Evolutionary conservation across 495 filamentous ascomycete genomes (phyloP), one percentile per base, ranked within the genome.

Genomic region (Annulohypoxylon nitens): DNA sequence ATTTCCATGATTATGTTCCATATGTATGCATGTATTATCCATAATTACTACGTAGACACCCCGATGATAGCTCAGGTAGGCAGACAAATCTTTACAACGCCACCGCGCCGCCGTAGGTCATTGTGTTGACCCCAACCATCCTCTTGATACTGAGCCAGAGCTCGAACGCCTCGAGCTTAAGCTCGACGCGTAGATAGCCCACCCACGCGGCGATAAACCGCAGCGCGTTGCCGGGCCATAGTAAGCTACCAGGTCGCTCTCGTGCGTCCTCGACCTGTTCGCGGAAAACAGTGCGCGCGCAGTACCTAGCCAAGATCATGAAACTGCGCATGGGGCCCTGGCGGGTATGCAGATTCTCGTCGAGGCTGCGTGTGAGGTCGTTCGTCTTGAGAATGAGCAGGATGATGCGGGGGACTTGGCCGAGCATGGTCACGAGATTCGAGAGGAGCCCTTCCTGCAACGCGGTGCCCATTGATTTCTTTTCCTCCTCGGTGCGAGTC

Each of bases 381-480:
- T 99, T 99, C 1, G 97, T 99, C 82, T 99, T 99, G 61, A 99
- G 86, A 73, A 99, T 98, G 4, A 99, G 84, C 14, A 99, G 86
- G 43, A 99, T 97, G 64, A 98, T 92, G 11, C 93, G 84, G 4
- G 97, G 97, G 2, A 99, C 94, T 71, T 93, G 89, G 34, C 93
- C 92, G 8, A 99, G 86, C 74, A 99, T 83, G 65, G 95, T 92
- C 9, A 99, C 92, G 9, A 99, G 83, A 61, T 97, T 90, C 64
- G 90, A 91, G 39, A 99, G 82, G 82, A 98, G 88, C 10, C 96
- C 97, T 59, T 97, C 93, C 14, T 92, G 91, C 64, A 99, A 83
- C 0, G 94, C 93, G 39, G 87, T 86, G 34, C 92, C 90, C 78
- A 99, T 95, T 5, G 87, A 87, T 57, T 95, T 86, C 77, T 95